These are phyloP conservation scores for Hura crepitans DNA, from an alignment of 441 rosid genomes.

Conservation along the genomic window DNA sequence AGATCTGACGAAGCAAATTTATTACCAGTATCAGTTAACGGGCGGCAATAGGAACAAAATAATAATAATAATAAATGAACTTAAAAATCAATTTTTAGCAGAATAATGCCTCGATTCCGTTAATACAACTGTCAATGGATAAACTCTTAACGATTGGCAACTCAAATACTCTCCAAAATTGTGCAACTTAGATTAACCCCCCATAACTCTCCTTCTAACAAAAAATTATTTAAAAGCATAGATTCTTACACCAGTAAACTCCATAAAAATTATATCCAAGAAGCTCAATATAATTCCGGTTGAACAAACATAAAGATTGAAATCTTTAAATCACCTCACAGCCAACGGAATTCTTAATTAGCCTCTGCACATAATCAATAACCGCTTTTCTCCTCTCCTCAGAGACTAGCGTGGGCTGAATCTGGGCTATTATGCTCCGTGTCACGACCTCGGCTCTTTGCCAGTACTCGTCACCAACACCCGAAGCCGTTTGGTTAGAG, in stretches of 20 bases:
- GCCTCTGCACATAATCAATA: slow-evolving; percentile 61
- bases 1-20: neutral
- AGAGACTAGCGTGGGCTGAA: slow-evolving; percentile 65
- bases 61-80: neutral
- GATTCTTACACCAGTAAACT: neutral
- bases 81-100: neutral
- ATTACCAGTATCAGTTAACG: neutral
- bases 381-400: slow-evolving; percentile 73
- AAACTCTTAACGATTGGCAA: neutral
- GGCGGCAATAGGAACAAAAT: neutral
- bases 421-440: slow-evolving; percentile 53
- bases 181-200: neutral
- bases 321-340: slow-evolving; percentile 47
- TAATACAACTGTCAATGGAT: neutral
- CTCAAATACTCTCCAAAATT: neutral
- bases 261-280: neutral
- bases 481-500: slow-evolving; percentile 26
- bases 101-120: neutral
- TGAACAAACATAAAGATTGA: neutral
- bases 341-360: slow-evolving; percentile 44
- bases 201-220: neutral
- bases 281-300: neutral
- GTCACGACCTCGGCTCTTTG: slow-evolving; percentile 60
- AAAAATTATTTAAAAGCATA: neutral
- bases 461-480: slow-evolving; percentile 46